Percentiles rank a stretch among this genome's conserved stretches.
phyloP scores from a whole-genome alignment of 1,139 yeast species.

The Saccharomyces hybrid region DNA sequence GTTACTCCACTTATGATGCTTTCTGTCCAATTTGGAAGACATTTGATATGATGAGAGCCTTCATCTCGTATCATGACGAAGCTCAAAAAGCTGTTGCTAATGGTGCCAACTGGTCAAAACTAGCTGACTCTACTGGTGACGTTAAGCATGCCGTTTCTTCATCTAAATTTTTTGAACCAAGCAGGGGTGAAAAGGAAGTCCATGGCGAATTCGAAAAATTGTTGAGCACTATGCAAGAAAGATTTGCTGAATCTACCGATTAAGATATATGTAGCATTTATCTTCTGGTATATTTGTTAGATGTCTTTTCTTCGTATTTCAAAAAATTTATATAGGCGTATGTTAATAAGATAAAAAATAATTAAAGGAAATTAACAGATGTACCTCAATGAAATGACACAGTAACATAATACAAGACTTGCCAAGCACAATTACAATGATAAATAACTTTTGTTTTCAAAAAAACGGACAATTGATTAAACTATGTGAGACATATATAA shows the following conservation, averaged over 20 bases:
- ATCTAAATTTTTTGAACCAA: slow-evolving; percentile 93
- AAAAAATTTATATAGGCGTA: not conserved
- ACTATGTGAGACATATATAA: not conserved
- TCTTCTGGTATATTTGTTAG: not conserved
- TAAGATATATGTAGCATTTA: slow-evolving; percentile 31
- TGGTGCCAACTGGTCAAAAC: slow-evolving; percentile 92
- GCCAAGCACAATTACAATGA: not conserved
- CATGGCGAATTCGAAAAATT: slow-evolving; percentile 70
- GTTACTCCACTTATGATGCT: slow-evolving; percentile 95
- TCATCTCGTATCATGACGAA: slow-evolving; percentile 85
- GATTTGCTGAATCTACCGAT: slow-evolving; percentile 93
- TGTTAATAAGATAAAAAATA: not conserved
- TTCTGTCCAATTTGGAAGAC: slow-evolving; percentile 99
- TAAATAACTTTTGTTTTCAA: not conserved
- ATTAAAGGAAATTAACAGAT: not conserved
- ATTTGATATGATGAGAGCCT: slow-evolving; percentile 93
- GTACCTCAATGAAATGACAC: not conserved
- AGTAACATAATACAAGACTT: not conserved
- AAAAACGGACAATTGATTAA: slow-evolving; percentile 1
- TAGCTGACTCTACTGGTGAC: slow-evolving; percentile 80
- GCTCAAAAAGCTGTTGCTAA: slow-evolving; percentile 94
- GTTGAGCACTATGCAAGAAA: slow-evolving; percentile 69
- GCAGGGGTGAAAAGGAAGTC: slow-evolving; percentile 78
- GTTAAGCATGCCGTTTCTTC: slow-evolving; percentile 91
- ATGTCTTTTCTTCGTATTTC: not conserved